These are phyloP conservation scores for Paralagenidium karlingii DNA, from an alignment of 352 stramenopile species.

Conservation along the genomic window DNA sequence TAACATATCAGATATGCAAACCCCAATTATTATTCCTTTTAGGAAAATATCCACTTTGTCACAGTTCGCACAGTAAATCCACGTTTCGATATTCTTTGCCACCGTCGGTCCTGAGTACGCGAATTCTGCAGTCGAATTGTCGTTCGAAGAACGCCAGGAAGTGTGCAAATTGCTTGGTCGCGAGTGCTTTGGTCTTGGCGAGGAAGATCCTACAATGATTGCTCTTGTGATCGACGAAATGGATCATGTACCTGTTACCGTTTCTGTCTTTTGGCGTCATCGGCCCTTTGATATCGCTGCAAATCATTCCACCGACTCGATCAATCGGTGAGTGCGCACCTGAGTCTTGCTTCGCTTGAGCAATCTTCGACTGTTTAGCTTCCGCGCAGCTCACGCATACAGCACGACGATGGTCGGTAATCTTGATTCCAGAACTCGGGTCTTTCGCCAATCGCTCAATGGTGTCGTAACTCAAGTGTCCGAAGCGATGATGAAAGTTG, in stretches of 20 bases:
- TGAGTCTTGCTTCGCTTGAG: not conserved
- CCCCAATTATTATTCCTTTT: too few species aligned
- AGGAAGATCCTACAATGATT: not conserved
- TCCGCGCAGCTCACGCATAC: not conserved
- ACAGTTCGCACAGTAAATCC: not conserved
- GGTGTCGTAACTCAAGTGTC: not conserved
- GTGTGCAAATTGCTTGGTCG: not conserved
- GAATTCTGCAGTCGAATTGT: not conserved
- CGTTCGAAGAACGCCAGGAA: not conserved
- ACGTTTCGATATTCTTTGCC: not conserved
- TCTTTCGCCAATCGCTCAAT: constrained; percentile 1
- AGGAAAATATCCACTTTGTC: too few species aligned
- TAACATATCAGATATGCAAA: too few species aligned
- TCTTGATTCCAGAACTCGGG: not conserved
- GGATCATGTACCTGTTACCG: not conserved
- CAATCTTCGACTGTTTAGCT: not conserved
- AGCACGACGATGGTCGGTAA: not conserved
- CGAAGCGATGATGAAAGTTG: not conserved
- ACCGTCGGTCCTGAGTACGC: not conserved
- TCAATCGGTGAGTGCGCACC: not conserved
- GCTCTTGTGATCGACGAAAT: constrained; percentile 1
- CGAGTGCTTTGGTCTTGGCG: not conserved
- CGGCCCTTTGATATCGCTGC: not conserved
- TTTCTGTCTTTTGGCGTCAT: not conserved
- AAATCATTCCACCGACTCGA: not conserved